Percentiles rank a stretch among this genome's conserved stretches.
Conservation (phyloP, 345 rosid species). For the Citrus inodora region DNA sequence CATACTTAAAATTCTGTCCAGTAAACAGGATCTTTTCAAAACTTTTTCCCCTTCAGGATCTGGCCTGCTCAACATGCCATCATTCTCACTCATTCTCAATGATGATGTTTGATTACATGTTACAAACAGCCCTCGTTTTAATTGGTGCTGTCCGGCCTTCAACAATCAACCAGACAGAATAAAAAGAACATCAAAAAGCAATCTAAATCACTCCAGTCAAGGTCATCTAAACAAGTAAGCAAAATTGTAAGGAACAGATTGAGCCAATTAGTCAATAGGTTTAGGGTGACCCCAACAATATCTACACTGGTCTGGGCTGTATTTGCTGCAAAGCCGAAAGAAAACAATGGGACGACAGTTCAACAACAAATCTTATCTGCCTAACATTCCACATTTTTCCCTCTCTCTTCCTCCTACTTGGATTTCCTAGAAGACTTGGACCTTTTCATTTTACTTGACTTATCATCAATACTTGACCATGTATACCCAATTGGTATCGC, state of each 20-base stretch:
- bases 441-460: conserved; percentile 49
- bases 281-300: too few relatives aligned
- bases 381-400: background rate
- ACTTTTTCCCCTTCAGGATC: background rate
- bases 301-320: too few relatives aligned
- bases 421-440: conserved; percentile 58
- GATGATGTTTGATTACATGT: background rate
- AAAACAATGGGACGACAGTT: background rate
- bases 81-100: background rate
- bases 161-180: too few relatives aligned
- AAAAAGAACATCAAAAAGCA: too few relatives aligned
- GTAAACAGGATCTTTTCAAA: background rate
- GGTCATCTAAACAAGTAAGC: background rate
- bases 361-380: background rate
- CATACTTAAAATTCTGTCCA: background rate
- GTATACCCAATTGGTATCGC: conserved; percentile 78
- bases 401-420: conserved; percentile 22
- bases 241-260: background rate
- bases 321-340: too few relatives aligned
- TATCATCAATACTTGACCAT: conserved; percentile 55
- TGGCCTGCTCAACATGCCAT: background rate
- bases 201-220: background rate
- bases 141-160: background rate
- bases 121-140: too few relatives aligned
- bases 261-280: background rate